phyloP scores from a whole-genome alignment of 2,329 filamentous ascomycete species.

The Pseudogymnoascus sp. region DNA sequence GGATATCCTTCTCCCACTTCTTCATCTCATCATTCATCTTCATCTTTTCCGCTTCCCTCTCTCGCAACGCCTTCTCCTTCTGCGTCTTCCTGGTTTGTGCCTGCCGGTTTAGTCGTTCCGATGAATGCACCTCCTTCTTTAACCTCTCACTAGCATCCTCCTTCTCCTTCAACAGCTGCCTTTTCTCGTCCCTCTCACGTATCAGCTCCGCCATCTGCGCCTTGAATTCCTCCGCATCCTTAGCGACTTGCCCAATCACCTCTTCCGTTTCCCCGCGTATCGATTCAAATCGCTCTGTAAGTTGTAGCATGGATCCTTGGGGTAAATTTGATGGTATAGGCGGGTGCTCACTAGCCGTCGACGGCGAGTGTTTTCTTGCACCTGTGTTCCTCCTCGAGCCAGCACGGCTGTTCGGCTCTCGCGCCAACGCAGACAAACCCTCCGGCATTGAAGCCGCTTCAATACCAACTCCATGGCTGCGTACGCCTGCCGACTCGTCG shows the following conservation, averaged over 20 bases:
- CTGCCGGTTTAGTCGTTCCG: constrained; percentile 73
- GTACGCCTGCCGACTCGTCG: constrained; percentile 35
- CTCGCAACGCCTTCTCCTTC: constrained; percentile 63
- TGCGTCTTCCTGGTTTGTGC: constrained; percentile 72
- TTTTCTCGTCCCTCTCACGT: constrained; percentile 72
- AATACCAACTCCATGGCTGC: constrained; percentile 45
- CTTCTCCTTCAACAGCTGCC: constrained; percentile 73
- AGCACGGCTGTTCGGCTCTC: constrained; percentile 55
- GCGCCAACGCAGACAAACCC: constrained; percentile 49
- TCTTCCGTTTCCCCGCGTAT: constrained; percentile 81
- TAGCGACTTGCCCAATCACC: constrained; percentile 59
- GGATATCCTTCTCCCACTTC: constrained; percentile 58
- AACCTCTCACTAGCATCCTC: constrained; percentile 83
- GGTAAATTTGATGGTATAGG: constrained; percentile 43
- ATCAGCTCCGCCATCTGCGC: constrained; percentile 59
- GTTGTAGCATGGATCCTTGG: constrained; percentile 62
- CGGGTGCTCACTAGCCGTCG: constrained; percentile 50
- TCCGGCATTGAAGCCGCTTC: constrained; percentile 58
- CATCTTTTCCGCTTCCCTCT: constrained; percentile 60
- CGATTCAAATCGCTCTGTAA: constrained; percentile 73
- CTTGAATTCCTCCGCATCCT: constrained; percentile 64
- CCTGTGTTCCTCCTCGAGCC: constrained; percentile 57
- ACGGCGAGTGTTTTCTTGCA: constrained; percentile 70
- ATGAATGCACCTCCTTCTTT: constrained; percentile 68
- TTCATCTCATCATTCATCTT: constrained; percentile 63